Base-by-base conservation (phyloP, 2,329 filamentous ascomycete genomes). In the Kalmusia sp. region DNA sequence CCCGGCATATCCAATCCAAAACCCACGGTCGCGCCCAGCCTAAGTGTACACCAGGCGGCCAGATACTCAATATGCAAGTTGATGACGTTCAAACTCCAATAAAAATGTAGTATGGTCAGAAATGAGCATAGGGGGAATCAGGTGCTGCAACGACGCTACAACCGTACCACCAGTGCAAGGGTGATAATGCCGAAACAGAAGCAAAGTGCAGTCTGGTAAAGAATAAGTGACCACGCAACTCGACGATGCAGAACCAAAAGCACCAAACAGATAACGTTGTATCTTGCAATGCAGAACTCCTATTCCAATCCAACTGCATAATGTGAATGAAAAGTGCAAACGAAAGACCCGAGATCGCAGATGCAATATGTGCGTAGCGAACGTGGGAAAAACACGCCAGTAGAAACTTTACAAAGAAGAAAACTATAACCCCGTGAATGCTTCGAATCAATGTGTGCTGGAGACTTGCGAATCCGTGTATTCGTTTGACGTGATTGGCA, bases 111-210 rank as follows among this genome's bases (percentile, higher is more conserved):
- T 34, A 22, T 46, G 41, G 17, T 22, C n/a, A n/a, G n/a, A n/a
- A n/a, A 45, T 46, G 30, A n/a, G n/a, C n/a, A n/a, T n/a, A 24
- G 38, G 39, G 38, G 48, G 43, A 52, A 47, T 52, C 50, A 52
- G 30, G 41, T 46, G 39, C 40, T 39, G 24, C 34, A 15, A 47
- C 25, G 41, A 52, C 35, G 34, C 40, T 45, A 31, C 22, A 34
- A 47, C 34, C 35, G 15, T 35, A 41, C 25, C 41, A 28, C 19
- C 40, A 17, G 22, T 9, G 14, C 28, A 28, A 27, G 22, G 17
- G 19, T 33, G 28, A 28, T 28, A 34, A 47, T 47, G 41, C 50
- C 27, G 34, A 46, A 51, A 38, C 25, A 46, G 41, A 25, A 39
- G 19, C 22, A 43, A 37, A 28, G 44, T 27, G 24, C 44, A 47